Conservation (phyloP, 2,329 filamentous ascomycete species). For the Mollisia scopiformis region DNA sequence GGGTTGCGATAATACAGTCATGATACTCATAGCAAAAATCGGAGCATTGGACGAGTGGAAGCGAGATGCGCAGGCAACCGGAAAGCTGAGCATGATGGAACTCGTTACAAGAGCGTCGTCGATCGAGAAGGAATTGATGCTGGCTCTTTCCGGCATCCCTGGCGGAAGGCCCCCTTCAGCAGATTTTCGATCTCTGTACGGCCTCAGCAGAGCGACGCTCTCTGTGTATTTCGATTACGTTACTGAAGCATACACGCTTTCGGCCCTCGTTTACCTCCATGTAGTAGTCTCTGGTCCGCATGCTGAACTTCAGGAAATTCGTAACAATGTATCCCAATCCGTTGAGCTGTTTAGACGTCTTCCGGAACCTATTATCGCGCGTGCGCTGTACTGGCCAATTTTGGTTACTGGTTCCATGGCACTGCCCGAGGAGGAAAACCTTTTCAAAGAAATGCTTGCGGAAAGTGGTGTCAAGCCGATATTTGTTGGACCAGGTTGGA, state of each 20-base stretch:
- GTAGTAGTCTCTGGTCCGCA: conserved; percentile 18
- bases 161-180: neutral
- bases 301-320: conserved; percentile 18
- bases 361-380: conserved; percentile 1
- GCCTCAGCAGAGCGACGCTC: neutral
- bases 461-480: neutral
- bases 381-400: conserved; percentile 18
- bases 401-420: conserved; percentile 24
- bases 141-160: neutral
- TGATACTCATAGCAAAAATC: conserved; percentile 55
- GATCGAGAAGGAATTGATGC: conserved; percentile 24
- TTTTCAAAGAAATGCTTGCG: conserved; percentile 12
- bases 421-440: conserved; percentile 4
- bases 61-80: conserved; percentile 45
- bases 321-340: conserved; percentile 5
- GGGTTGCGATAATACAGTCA: conserved; percentile 58
- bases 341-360: conserved; percentile 15
- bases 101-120: conserved; percentile 43
- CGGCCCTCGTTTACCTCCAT: conserved; percentile 23
- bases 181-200: neutral
- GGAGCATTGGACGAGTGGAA: conserved; percentile 59
- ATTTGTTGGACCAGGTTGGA: conserved; percentile 5
- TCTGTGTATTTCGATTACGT: conserved; percentile 3
- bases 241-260: conserved; percentile 17
- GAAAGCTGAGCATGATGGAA: conserved; percentile 46